Evolutionary conservation across 768 basidiomycete genomes (phyloP).

Genomic region (Fistulinella prunicolor): DNA sequence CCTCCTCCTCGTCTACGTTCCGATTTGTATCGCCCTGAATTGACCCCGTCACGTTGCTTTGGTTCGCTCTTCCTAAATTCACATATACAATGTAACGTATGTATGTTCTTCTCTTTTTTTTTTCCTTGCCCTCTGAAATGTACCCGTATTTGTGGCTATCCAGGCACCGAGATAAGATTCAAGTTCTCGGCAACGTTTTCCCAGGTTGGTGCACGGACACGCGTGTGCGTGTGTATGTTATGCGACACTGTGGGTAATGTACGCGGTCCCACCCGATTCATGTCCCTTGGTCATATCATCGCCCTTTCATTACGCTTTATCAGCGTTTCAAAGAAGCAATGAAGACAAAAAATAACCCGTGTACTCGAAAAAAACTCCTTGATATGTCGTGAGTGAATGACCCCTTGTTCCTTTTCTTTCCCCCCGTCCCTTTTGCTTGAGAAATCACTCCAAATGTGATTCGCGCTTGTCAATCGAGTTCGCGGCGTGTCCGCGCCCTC

Average conservation of each 20-base stretch:
- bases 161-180: slow-evolving; percentile 17
- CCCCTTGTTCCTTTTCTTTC: too few species aligned
- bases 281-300: background rate
- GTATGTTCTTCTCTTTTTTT: background rate
- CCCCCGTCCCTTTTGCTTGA: background rate
- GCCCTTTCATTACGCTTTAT: background rate
- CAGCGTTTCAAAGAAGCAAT: too few species aligned
- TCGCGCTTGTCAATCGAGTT: slow-evolving; percentile 1
- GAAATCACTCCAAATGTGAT: background rate
- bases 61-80: background rate
- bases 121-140: too few species aligned
- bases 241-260: background rate
- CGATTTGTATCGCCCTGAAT: too few species aligned
- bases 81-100: too few species aligned
- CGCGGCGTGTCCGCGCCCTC: background rate
- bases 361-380: background rate
- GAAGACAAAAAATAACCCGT: too few species aligned
- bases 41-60: background rate
- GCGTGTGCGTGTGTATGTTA: background rate
- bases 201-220: background rate
- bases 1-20: too few species aligned
- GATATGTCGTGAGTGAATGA: too few species aligned
- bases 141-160: slow-evolving; percentile 7
- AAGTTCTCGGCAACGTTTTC: background rate
- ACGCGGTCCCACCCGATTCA: background rate